Conservation (phyloP, 176 grass and related monocot genomes). For the Musa beccarii region DNA sequence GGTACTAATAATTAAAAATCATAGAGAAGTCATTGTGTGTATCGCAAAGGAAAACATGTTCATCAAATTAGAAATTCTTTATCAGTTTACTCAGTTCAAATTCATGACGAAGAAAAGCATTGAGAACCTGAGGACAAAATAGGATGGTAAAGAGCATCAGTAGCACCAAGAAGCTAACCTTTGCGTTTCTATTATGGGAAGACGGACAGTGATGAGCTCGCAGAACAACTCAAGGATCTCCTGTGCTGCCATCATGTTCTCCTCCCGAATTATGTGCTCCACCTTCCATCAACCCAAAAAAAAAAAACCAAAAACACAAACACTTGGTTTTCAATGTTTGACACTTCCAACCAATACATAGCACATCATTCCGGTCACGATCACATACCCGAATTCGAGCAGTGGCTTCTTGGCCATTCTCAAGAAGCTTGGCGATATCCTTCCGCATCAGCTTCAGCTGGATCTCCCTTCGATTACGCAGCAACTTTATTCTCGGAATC, state of each 20-base stretch:
- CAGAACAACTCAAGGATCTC: constrained; percentile 98
- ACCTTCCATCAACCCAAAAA: constrained; percentile 37
- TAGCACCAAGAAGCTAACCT: constrained; percentile 28
- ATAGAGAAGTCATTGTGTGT: too few species aligned
- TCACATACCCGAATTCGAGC: constrained; percentile 71
- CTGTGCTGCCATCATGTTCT: constrained; percentile 98
- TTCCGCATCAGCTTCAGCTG: constrained; percentile 96
- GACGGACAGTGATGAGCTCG: constrained; percentile 68
- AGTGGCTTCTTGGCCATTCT: constrained; percentile 91
- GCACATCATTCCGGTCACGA: constrained; percentile 8
- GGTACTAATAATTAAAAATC: too few species aligned
- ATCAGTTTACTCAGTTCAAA: not conserved
- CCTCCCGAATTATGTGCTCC: constrained; percentile 94
- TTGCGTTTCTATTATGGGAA: constrained; percentile 85
- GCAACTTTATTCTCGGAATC: constrained; percentile 93
- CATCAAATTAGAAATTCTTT: too few species aligned
- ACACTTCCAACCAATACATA: not conserved
- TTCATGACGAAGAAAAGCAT: not conserved
- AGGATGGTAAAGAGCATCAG: not conserved
- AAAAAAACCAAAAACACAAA: not conserved
- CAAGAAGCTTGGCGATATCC: constrained; percentile 94
- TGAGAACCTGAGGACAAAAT: not conserved
- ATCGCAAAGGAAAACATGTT: too few species aligned
- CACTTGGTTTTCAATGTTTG: constrained; percentile 1
- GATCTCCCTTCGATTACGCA: constrained; percentile 86